These are phyloP conservation scores for Gilbertella persicaria DNA, from an alignment of 371 early-diverging fungal species.

Conservation along the genomic window DNA sequence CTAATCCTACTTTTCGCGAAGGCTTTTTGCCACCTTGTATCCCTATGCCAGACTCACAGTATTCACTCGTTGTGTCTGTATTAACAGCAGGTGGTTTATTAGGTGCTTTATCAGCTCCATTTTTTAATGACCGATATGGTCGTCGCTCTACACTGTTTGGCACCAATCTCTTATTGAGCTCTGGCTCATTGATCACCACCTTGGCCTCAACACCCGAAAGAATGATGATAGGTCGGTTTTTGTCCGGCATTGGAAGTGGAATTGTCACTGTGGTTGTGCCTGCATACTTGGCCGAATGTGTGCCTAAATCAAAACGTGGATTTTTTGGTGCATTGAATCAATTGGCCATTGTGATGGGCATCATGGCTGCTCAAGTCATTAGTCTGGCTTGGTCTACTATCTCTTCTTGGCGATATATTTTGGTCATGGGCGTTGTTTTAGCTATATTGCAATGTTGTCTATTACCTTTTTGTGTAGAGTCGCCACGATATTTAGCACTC, in stretches of 20 bases:
- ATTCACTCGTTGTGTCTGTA: slow-evolving; percentile 70
- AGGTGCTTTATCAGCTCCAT: slow-evolving; percentile 78
- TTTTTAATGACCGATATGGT: slow-evolving; percentile 73
- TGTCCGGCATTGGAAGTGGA: slow-evolving; percentile 87
- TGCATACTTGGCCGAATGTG: slow-evolving; percentile 84
- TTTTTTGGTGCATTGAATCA: slow-evolving; percentile 83
- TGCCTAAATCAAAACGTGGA: slow-evolving; percentile 76
- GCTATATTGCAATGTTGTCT: slow-evolving; percentile 64
- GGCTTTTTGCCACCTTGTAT: slow-evolving; percentile 69
- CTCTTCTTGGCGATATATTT: slow-evolving; percentile 67
- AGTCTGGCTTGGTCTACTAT: slow-evolving; percentile 63
- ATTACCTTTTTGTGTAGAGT: slow-evolving; percentile 77
- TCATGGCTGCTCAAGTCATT: slow-evolving; percentile 67
- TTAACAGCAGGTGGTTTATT: slow-evolving; percentile 80
- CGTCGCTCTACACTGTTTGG: slow-evolving; percentile 69
- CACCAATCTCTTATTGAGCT: slow-evolving; percentile 60
- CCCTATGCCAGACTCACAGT: slow-evolving; percentile 77
- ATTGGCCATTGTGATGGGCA: slow-evolving; percentile 82
- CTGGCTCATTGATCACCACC: slow-evolving; percentile 71
- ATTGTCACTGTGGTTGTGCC: slow-evolving; percentile 84
- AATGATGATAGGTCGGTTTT: slow-evolving; percentile 77
- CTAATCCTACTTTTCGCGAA: slow-evolving; percentile 12
- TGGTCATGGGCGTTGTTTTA: slow-evolving; percentile 58
- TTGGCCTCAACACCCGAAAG: slow-evolving; percentile 48
- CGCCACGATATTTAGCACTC: slow-evolving; percentile 70